Conservation (phyloP, 2,329 filamentous ascomycete genomes). For the Akanthomyces uredinophilus region DNA sequence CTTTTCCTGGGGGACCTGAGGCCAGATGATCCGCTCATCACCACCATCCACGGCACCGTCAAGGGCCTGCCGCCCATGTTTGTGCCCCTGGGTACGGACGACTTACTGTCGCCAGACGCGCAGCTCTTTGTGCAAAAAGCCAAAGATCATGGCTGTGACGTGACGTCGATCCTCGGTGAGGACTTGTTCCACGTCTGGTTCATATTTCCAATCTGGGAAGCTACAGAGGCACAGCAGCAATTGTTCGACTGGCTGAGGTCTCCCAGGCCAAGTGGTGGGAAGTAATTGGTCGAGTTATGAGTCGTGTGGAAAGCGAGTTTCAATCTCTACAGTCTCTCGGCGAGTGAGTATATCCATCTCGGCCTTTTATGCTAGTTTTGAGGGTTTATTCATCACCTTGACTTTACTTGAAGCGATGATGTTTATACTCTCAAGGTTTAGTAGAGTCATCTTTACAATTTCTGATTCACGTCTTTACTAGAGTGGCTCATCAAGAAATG, state of each 20-base stretch:
- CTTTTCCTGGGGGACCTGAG: not conserved
- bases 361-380: not conserved
- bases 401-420: not conserved
- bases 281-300: not conserved
- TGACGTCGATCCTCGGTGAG: not conserved
- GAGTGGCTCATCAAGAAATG: not conserved
- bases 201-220: constrained; percentile 21
- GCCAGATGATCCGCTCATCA: not conserved
- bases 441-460: not conserved
- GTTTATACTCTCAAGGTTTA: not conserved
- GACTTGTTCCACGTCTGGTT: not conserved
- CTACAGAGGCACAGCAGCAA: constrained; percentile 25
- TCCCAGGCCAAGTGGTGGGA: not conserved
- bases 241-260: constrained; percentile 24
- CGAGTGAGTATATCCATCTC: not conserved
- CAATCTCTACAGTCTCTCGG: not conserved
- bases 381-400: not conserved
- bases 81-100: not conserved
- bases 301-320: not conserved
- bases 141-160: not conserved
- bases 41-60: not conserved
- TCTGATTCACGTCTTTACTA: not conserved
- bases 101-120: not conserved
- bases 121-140: not conserved
- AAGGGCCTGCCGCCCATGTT: not conserved